These are phyloP conservation scores for Puccinia polysora DNA, from an alignment of 1,284 basidiomycete species.

Conservation along the genomic window DNA sequence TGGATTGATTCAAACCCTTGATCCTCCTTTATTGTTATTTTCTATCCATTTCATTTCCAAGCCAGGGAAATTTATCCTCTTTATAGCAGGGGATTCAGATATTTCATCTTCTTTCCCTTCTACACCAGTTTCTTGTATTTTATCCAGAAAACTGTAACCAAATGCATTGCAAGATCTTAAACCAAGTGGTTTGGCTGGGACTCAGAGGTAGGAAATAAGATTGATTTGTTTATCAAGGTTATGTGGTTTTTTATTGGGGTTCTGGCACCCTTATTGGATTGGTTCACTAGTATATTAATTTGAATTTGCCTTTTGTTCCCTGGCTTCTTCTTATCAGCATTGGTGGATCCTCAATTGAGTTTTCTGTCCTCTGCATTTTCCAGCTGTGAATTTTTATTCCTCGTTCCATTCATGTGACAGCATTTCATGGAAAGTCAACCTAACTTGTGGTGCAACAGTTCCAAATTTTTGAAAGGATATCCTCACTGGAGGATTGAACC, in stretches of 20 bases:
- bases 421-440: constrained; percentile 83
- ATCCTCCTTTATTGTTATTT: constrained; percentile 68
- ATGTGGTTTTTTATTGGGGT: constrained; percentile 75
- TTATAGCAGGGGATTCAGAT: constrained; percentile 69
- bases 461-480: constrained; percentile 52
- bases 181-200: constrained; percentile 67
- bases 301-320: neutral
- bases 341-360: constrained; percentile 1
- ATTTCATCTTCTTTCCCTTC: constrained; percentile 77
- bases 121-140: constrained; percentile 89
- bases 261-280: constrained; percentile 69
- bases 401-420: constrained; percentile 3
- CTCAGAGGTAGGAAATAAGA: constrained; percentile 67
- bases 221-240: constrained; percentile 84
- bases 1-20: constrained; percentile 70
- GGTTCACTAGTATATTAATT: constrained; percentile 60
- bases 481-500: constrained; percentile 67
- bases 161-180: constrained; percentile 67
- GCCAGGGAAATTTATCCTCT: constrained; percentile 60
- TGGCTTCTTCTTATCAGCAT: constrained; percentile 25
- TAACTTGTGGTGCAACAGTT: constrained; percentile 57
- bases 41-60: constrained; percentile 59
- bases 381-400: neutral
- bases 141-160: constrained; percentile 70
- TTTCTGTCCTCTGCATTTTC: neutral